Conservation (phyloP, 257 asterid species). For the Solanum commersonii region DNA sequence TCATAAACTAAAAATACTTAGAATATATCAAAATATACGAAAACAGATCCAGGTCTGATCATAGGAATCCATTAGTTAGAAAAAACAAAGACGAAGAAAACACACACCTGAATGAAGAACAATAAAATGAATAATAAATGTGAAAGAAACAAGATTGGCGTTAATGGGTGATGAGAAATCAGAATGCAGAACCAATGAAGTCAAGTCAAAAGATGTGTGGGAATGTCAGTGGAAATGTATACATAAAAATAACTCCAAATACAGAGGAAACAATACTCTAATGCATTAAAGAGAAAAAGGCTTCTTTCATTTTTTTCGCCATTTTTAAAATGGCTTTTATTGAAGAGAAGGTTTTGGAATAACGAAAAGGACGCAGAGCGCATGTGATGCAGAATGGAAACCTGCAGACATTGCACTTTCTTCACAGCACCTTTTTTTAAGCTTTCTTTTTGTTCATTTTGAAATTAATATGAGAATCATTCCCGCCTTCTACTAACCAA, state of each 20-base stretch:
- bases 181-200: not conserved
- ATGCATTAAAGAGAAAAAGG: not conserved
- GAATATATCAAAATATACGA: not conserved
- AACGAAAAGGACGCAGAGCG: constrained; percentile 10
- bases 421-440: not conserved
- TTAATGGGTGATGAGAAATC: constrained; percentile 13
- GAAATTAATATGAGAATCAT: constrained; percentile 16
- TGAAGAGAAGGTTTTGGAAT: not conserved
- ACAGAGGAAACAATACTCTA: not conserved
- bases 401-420: constrained; percentile 1
- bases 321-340: not conserved
- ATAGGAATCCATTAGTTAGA: not conserved
- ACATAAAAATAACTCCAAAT: not conserved
- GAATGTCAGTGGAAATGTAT: constrained; percentile 5
- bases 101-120: not conserved
- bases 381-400: constrained; percentile 38
- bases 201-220: constrained; percentile 19
- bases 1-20: no score
- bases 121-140: not conserved
- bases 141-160: not conserved
- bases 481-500: constrained; percentile 26
- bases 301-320: not conserved
- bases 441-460: constrained; percentile 12
- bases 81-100: not conserved
- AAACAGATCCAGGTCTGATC: not conserved